phyloP scores from a whole-genome alignment of 108 stramenopile genomes.

The Phaeodactylum tricornutum region DNA sequence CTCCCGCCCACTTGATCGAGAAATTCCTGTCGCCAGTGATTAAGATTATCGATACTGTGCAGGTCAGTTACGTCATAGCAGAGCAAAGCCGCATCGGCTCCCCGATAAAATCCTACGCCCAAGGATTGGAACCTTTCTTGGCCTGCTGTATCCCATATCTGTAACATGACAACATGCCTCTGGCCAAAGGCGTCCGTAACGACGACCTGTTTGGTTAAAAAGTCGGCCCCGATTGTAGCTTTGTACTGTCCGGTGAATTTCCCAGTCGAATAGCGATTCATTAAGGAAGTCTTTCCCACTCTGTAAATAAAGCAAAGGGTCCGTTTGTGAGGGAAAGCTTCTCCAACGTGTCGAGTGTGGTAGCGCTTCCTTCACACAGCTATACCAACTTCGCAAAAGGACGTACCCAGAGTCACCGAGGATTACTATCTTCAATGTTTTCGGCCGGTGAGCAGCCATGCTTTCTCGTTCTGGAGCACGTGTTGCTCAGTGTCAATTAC shows the following conservation, averaged over 20 bases:
- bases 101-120: slow-evolving; percentile 96
- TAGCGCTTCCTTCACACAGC: background rate
- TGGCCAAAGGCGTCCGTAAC: slow-evolving; percentile 48
- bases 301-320: slow-evolving; percentile 24
- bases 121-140: slow-evolving; percentile 96
- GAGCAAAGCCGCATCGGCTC: slow-evolving; percentile 94
- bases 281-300: slow-evolving; percentile 96
- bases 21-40: slow-evolving; percentile 93
- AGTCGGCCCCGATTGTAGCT: slow-evolving; percentile 98
- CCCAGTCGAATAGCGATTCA: slow-evolving; percentile 97
- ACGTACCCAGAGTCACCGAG: slow-evolving; percentile 90
- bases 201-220: slow-evolving; percentile 83
- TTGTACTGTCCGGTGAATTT: slow-evolving; percentile 94
- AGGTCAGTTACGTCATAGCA: slow-evolving; percentile 97
- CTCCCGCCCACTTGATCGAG: slow-evolving; percentile 52
- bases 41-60: slow-evolving; percentile 89
- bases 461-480: background rate
- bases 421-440: slow-evolving; percentile 90
- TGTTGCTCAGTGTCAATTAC: background rate
- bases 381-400: background rate
- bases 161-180: slow-evolving; percentile 71
- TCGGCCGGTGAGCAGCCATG: slow-evolving; percentile 14
- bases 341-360: background rate
- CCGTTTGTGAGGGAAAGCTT: background rate
- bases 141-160: slow-evolving; percentile 99